phyloP scores from a whole-genome alignment of 1,139 yeast species.

The Sugiyamaella castrensis region DNA sequence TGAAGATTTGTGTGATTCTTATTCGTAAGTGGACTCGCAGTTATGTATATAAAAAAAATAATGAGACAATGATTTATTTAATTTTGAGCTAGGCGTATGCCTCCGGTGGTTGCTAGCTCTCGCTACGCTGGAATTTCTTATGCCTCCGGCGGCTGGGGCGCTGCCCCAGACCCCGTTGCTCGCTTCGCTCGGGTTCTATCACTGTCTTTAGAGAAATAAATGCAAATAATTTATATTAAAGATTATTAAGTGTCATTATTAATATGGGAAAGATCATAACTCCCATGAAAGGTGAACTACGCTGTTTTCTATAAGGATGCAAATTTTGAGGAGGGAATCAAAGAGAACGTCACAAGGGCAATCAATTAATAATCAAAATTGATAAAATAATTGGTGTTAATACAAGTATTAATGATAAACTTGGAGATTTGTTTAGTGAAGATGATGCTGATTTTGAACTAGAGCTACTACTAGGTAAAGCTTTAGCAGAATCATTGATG shows the following conservation, averaged over 20 bases:
- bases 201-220: too few relatives aligned
- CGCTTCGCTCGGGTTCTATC: too few relatives aligned
- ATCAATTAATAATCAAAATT: constrained; percentile 3
- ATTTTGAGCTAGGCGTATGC: too few relatives aligned
- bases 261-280: constrained; percentile 7
- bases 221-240: background rate
- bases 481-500: constrained; percentile 22
- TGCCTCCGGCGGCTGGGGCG: constrained; percentile 2
- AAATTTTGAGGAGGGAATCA: background rate
- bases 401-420: constrained; percentile 1
- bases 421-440: background rate
- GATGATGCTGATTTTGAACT: constrained; percentile 8
- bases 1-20: constrained; percentile 27
- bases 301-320: constrained; percentile 10
- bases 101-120: too few relatives aligned
- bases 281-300: background rate
- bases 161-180: background rate
- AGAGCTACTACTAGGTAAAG: constrained; percentile 11
- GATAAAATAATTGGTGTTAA: constrained; percentile 2
- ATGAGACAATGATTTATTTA: too few relatives aligned
- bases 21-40: too few relatives aligned
- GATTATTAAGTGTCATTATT: constrained; percentile 2
- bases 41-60: too few relatives aligned
- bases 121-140: too few relatives aligned
- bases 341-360: background rate